phyloP scores from a whole-genome alignment of 345 rosid genomes.

The Salix arbutifolia region DNA sequence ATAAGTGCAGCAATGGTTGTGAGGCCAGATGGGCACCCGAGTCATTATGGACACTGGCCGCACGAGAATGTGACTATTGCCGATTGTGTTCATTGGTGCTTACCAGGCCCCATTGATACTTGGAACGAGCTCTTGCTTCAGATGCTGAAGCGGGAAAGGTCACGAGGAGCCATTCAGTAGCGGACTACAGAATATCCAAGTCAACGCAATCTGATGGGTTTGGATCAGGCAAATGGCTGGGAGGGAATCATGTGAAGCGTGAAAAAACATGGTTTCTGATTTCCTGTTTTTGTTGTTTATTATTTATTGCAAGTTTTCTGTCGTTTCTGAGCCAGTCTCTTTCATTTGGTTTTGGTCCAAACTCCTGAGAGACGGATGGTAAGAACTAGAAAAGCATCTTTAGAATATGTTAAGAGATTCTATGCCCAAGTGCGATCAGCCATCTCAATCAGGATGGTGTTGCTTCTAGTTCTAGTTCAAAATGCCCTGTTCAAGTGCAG shows the following conservation, averaged over 20 bases:
- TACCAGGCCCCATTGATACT: conserved; percentile 67
- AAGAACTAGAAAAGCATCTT: not conserved
- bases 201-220: not conserved
- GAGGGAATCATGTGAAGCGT: not conserved
- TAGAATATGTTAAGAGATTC: not conserved
- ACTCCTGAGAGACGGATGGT: not conserved
- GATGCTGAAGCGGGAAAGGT: conserved; percentile 37
- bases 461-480: too few relatives aligned
- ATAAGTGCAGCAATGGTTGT: conserved; percentile 49
- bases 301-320: not conserved
- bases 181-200: not conserved
- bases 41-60: conserved; percentile 27
- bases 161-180: not conserved
- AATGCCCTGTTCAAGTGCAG: not conserved
- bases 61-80: conserved; percentile 21
- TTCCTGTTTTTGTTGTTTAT: not conserved
- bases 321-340: not conserved
- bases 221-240: not conserved
- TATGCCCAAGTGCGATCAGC: not conserved
- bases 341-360: not conserved
- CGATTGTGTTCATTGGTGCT: conserved; percentile 82
- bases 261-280: not conserved
- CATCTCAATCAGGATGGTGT: too few relatives aligned
- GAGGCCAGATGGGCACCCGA: conserved; percentile 63
- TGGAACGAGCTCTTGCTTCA: conserved; percentile 67